These are phyloP conservation scores for Russula foetens DNA, from an alignment of 768 basidiomycete genomes.

Conservation along the genomic window DNA sequence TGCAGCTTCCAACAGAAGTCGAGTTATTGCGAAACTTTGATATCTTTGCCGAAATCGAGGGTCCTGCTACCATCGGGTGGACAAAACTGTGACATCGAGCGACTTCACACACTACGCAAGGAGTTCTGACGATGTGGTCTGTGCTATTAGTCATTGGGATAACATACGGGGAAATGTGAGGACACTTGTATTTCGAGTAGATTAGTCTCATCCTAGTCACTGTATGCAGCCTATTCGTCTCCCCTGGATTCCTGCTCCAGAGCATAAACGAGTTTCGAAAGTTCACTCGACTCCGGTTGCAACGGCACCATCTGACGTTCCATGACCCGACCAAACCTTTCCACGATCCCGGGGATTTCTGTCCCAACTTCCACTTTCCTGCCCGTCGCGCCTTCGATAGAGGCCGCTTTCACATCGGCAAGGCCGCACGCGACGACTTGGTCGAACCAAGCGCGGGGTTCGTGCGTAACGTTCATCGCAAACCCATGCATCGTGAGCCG, in stretches of 20 bases:
- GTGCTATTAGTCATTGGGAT: no score
- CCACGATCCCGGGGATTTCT: slow-evolving; percentile 42
- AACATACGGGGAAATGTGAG: no score
- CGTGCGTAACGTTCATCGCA: slow-evolving; percentile 78
- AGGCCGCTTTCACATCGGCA: slow-evolving; percentile 70
- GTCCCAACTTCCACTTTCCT: slow-evolving; percentile 35
- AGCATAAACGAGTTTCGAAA: slow-evolving; percentile 21
- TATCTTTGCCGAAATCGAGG: slow-evolving; percentile 44
- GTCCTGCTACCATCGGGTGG: background rate
- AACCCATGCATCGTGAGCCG: slow-evolving; percentile 94
- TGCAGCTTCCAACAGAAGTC: slow-evolving; percentile 44
- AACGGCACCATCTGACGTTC: slow-evolving; percentile 26
- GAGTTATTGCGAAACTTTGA: slow-evolving; percentile 56
- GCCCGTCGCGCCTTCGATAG: slow-evolving; percentile 42
- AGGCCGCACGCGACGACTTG: slow-evolving; percentile 88
- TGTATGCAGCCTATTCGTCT: slow-evolving; percentile 10
- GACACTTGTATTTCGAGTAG: background rate
- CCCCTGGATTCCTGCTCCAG: slow-evolving; percentile 22
- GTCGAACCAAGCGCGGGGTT: slow-evolving; percentile 82
- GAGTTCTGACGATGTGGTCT: no score
- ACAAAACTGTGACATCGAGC: slow-evolving; percentile 3
- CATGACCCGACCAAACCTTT: slow-evolving; percentile 25
- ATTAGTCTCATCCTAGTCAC: background rate
- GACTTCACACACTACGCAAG: background rate
- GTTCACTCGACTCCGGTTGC: slow-evolving; percentile 20